Conservation (phyloP, 257 asterid genomes). For the Eustoma russellianum region DNA sequence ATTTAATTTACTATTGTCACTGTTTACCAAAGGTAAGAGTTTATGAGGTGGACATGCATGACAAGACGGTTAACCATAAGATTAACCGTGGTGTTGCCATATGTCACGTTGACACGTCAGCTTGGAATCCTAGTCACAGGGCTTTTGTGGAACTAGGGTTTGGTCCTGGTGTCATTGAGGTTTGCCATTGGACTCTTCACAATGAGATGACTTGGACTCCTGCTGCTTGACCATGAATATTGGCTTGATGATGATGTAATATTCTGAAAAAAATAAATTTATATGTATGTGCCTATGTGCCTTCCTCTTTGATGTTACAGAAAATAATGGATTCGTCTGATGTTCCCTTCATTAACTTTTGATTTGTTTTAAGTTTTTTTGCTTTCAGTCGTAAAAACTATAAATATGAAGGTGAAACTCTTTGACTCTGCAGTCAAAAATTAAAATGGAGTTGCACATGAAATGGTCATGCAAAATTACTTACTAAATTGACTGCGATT, state of each 20-base stretch:
- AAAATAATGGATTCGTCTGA: no score
- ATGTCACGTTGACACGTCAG: constrained; percentile 73
- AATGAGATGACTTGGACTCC: constrained; percentile 79
- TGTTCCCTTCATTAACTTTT: no score
- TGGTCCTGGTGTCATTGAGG: constrained; percentile 70
- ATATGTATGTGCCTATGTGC: no score
- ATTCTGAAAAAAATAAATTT: no score
- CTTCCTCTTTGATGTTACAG: no score
- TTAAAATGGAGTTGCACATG: no score
- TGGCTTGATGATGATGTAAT: not conserved
- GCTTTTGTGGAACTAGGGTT: constrained; percentile 73
- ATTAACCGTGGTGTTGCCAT: constrained; percentile 73
- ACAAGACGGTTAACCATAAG: constrained; percentile 27
- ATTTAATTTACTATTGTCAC: constrained; percentile 75
- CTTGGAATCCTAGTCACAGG: constrained; percentile 78
- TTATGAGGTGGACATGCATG: constrained; percentile 63
- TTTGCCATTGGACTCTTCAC: constrained; percentile 94
- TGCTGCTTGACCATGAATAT: constrained; percentile 20
- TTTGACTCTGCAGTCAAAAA: no score
- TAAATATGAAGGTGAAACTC: no score
- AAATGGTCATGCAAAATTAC: no score
- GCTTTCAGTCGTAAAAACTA: no score
- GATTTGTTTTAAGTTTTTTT: no score
- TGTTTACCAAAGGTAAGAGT: constrained; percentile 75
- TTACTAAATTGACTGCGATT: no score